These are phyloP conservation scores for Calocera viscosa DNA, from an alignment of 768 basidiomycete species.

Conservation along the genomic window DNA sequence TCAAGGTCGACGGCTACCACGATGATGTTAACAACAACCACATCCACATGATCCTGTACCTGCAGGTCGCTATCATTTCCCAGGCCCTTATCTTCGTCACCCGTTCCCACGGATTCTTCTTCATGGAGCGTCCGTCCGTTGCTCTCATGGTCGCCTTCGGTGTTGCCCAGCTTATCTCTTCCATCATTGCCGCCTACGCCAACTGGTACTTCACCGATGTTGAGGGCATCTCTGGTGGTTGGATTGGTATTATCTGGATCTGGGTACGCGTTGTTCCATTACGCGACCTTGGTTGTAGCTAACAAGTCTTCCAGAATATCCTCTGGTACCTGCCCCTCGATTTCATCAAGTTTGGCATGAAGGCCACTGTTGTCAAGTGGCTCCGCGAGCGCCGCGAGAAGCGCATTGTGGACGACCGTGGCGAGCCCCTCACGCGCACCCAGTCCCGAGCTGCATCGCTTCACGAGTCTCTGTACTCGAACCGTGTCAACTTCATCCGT, in stretches of 20 bases:
- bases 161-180: conserved; percentile 84
- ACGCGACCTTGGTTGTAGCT: conserved; percentile 11
- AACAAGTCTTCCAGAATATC: conserved; percentile 51
- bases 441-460: conserved; percentile 79
- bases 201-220: conserved; percentile 92
- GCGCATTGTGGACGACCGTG: conserved; percentile 36
- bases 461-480: conserved; percentile 87
- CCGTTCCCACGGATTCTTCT: conserved; percentile 89
- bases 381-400: conserved; percentile 52
- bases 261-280: conserved; percentile 48
- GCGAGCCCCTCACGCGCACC: conserved; percentile 70
- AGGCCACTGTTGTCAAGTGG: conserved; percentile 76
- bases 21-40: conserved; percentile 50
- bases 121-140: conserved; percentile 85
- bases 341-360: conserved; percentile 92
- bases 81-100: conserved; percentile 96
- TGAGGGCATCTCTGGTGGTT: conserved; percentile 66
- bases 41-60: conserved; percentile 82
- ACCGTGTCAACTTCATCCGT: conserved; percentile 86
- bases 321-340: conserved; percentile 94
- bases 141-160: conserved; percentile 86
- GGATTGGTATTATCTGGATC: conserved; percentile 96
- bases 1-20: conserved; percentile 42
- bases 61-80: conserved; percentile 97
- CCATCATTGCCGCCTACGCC: conserved; percentile 88